Conservation (phyloP, 305 asterid genomes). For the Euphrasia arctica region DNA sequence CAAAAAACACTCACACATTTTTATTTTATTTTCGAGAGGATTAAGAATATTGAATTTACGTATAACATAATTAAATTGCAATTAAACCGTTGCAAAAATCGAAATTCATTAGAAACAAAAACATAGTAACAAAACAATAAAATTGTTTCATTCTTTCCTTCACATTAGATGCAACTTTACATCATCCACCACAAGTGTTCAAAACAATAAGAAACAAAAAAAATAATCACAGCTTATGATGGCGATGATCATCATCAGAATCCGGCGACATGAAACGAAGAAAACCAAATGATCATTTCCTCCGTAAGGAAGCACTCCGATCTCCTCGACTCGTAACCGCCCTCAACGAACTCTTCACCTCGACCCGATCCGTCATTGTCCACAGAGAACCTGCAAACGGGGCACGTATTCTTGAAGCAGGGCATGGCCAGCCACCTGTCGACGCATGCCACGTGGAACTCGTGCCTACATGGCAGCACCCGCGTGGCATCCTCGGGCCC, state of each 20-base stretch:
- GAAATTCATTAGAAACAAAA: too few species aligned
- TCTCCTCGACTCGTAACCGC: constrained; percentile 18
- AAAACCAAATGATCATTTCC: constrained; percentile 79
- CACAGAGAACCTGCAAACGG: constrained; percentile 56
- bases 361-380: constrained; percentile 22
- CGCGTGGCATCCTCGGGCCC: constrained; percentile 28
- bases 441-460: constrained; percentile 58
- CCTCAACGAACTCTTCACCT: neutral
- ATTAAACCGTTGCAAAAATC: too few species aligned
- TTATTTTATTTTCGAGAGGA: too few species aligned
- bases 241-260: constrained; percentile 33
- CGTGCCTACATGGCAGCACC: constrained; percentile 64
- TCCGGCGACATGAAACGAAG: constrained; percentile 83
- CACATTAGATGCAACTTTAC: too few species aligned
- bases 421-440: constrained; percentile 52
- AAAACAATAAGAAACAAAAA: too few species aligned
- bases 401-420: constrained; percentile 55
- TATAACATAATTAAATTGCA: too few species aligned
- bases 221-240: neutral
- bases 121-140: too few species aligned
- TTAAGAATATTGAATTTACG: too few species aligned
- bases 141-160: too few species aligned
- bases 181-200: neutral
- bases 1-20: too few species aligned
- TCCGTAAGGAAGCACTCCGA: constrained; percentile 49